Evolutionary conservation across 2,329 filamentous ascomycete genomes (phyloP), one percentile per base, ranked within the genome.

Genomic region (Cercospora sojina): DNA sequence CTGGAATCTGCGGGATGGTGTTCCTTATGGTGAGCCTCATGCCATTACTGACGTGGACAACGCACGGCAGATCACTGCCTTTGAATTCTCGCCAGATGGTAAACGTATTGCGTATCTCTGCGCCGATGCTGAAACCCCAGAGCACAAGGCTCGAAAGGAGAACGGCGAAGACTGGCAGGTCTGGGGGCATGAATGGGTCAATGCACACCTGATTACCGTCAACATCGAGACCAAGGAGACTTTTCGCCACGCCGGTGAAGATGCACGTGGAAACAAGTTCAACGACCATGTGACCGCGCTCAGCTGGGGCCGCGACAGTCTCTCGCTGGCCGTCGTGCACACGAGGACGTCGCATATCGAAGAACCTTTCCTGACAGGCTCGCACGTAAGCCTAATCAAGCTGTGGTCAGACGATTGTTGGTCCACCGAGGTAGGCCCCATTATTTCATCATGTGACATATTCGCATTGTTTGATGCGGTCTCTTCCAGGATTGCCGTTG

Each of bases 171-270:
- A 79, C 64, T 73, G 72, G 2, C 69, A 75, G 7, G 76, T 81
- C 16, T 81, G 77, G 75, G 79, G 77, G 27, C 67, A 77, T 41
- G 71, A 76, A 12, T 80, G 76, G 79, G 67, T 75, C 4, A 76
- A 72, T 64, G 71, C 70, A 13, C 74, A 73, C 9, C 68, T 81
- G 10, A 70, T 76, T 0, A 67, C 77, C 2, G 47, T 81, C 0
- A 65, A 80, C 31, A 53, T 80, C 1, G 69, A 63, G 8, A 77
- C 72, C 0, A 72, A 75, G 49, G 66, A 71, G 6, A 73, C 73
- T 57, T 38, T 38, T 6, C 56, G 64, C n/a, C 31, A 67, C 23
- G 64, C 59, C 13, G 63, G 55, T 18, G 47, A 61, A 7, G 18
- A 35, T 35, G 29, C 29, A 9, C 23, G 18, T 23, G 35, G 23